These are phyloP conservation scores for Pestalotiopsis sp. DNA, from an alignment of 2,329 filamentous ascomycete genomes.

Conservation along the genomic window DNA sequence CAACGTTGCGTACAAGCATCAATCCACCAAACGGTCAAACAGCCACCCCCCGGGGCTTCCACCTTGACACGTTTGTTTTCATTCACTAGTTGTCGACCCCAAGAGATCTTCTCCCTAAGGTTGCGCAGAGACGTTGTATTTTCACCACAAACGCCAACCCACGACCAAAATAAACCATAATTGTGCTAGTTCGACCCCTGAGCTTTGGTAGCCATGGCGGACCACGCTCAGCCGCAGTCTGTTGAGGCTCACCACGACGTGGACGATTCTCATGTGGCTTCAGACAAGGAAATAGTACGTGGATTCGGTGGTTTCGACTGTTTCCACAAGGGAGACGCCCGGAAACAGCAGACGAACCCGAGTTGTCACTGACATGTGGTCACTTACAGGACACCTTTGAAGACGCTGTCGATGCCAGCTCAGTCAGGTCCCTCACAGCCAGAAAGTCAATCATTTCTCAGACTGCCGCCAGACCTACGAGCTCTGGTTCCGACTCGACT, in stretches of 20 bases:
- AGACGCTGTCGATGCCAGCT: constrained; percentile 73
- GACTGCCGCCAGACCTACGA: constrained; percentile 11
- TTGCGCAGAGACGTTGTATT: neutral
- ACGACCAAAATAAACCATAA: neutral
- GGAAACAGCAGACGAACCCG: neutral
- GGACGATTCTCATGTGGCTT: constrained; percentile 33
- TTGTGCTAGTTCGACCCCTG: neutral
- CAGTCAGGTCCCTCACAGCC: constrained; percentile 66
- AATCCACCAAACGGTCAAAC: neutral
- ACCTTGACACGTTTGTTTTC: neutral
- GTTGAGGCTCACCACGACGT: constrained; percentile 24
- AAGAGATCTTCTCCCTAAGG: neutral
- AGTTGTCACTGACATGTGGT: constrained; percentile 3
- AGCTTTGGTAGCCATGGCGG: constrained; percentile 27
- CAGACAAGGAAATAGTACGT: constrained; percentile 44
- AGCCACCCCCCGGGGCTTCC: neutral
- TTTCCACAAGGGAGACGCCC: neutral
- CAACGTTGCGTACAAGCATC: neutral
- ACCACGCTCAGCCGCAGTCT: constrained; percentile 29
- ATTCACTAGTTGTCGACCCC: neutral
- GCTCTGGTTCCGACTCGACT: neutral
- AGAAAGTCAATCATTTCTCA: constrained; percentile 38
- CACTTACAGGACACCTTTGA: constrained; percentile 78
- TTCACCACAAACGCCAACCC: neutral
- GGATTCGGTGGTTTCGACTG: neutral